These are phyloP conservation scores for Pythium brassicae DNA, from an alignment of 352 stramenopile genomes.

Conservation along the genomic window DNA sequence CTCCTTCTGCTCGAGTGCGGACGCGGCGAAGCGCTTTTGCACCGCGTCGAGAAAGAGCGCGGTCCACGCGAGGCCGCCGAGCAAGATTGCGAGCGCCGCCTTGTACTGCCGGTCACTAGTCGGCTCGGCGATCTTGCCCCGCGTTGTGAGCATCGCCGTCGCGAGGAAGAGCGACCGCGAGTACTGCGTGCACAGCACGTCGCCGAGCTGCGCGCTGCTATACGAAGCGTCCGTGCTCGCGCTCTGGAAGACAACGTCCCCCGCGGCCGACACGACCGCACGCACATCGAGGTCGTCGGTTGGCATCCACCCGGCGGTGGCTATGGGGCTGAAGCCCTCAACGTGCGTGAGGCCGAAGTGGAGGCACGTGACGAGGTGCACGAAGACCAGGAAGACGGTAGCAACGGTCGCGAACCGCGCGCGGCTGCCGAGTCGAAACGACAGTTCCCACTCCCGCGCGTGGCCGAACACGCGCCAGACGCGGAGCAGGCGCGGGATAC, in stretches of 20 bases:
- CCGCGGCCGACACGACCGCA: neutral
- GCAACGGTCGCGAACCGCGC: slow-evolving; percentile 38
- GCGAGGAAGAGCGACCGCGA: slow-evolving; percentile 27
- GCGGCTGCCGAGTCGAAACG: slow-evolving; percentile 34
- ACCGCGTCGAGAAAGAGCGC: slow-evolving; percentile 39
- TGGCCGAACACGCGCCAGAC: slow-evolving; percentile 17
- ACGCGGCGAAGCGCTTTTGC: slow-evolving; percentile 42
- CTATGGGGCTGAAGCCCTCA: slow-evolving; percentile 22
- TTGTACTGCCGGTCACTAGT: slow-evolving; percentile 27
- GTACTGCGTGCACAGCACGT: slow-evolving; percentile 20
- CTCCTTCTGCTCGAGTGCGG: slow-evolving; percentile 36
- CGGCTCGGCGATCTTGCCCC: slow-evolving; percentile 28
- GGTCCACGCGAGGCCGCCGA: slow-evolving; percentile 39
- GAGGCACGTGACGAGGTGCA: slow-evolving; percentile 44
- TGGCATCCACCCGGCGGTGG: slow-evolving; percentile 21
- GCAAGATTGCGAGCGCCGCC: slow-evolving; percentile 31
- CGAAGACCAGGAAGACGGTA: slow-evolving; percentile 33
- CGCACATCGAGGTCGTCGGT: slow-evolving; percentile 24
- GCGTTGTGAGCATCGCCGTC: slow-evolving; percentile 19
- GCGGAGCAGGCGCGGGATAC: slow-evolving; percentile 33
- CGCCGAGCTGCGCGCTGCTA: slow-evolving; percentile 6
- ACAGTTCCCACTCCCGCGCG: slow-evolving; percentile 25
- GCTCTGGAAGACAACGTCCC: slow-evolving; percentile 2
- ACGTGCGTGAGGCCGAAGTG: slow-evolving; percentile 25
- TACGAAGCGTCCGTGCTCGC: slow-evolving; percentile 11